phyloP scores from a whole-genome alignment of 208 protist species.

The Acanthamoeba sp. region DNA sequence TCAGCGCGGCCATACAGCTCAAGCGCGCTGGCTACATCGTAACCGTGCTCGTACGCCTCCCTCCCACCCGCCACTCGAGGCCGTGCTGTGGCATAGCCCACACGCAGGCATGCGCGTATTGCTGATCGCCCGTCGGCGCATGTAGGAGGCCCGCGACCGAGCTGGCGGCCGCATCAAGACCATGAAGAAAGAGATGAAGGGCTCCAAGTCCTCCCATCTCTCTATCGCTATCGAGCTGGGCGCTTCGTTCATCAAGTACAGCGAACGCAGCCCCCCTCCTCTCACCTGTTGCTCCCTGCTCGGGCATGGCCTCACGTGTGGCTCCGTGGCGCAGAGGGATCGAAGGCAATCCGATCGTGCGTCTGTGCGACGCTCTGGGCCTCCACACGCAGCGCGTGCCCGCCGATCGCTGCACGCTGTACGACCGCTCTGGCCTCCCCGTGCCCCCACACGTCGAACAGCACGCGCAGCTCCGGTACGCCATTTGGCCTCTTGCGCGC shows the following conservation, averaged over 20 bases:
- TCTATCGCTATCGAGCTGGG: constrained; percentile 1
- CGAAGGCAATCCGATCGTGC: constrained; percentile 8
- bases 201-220: constrained; percentile 32
- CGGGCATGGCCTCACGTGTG: no score
- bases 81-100: no score
- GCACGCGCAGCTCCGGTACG: not conserved
- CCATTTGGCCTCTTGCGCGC: no score
- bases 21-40: constrained; percentile 7
- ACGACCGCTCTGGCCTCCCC: not conserved
- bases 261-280: not conserved
- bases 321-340: not conserved
- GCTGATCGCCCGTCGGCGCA: no score
- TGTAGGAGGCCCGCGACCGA: constrained; percentile 9
- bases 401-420: not conserved
- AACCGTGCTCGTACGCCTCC: constrained; percentile 46
- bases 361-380: not conserved
- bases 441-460: not conserved
- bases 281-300: not conserved
- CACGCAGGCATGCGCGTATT: not conserved
- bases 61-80: no score
- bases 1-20: constrained; percentile 67
- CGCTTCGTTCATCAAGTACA: constrained; percentile 32
- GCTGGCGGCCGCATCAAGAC: not conserved
- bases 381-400: not conserved
- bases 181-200: constrained; percentile 55